A percentile compares a stretch with the other conserved stretches of the same genome.
Evolutionary conservation across 2,329 filamentous ascomycete species (phyloP).

Genomic region (Penicillium crustosum): DNA sequence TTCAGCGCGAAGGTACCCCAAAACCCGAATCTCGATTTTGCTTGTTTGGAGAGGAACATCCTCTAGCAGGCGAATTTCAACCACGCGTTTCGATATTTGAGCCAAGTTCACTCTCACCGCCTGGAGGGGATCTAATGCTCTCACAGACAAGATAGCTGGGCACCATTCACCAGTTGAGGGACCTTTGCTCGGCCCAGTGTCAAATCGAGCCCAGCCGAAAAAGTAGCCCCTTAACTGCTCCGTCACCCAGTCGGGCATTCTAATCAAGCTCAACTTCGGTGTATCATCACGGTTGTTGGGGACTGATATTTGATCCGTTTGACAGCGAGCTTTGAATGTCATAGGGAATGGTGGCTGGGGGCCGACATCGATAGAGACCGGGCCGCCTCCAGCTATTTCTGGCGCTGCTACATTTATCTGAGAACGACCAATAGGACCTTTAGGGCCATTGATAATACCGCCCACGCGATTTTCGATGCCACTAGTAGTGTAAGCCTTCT

Average conservation of each 20-base stretch:
- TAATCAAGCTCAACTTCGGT: constrained; percentile 56
- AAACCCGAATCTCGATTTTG: constrained; percentile 57
- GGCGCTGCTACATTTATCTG: constrained; percentile 29
- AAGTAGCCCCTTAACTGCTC: constrained; percentile 61
- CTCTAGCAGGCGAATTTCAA: constrained; percentile 37
- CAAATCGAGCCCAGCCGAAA: constrained; percentile 60
- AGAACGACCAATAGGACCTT: constrained; percentile 32
- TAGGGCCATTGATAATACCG: constrained; percentile 40
- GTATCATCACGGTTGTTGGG: constrained; percentile 53
- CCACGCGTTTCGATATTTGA: constrained; percentile 52
- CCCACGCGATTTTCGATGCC: constrained; percentile 28
- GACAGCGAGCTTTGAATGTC: constrained; percentile 26
- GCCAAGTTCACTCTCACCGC: constrained; percentile 50
- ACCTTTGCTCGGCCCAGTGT: constrained; percentile 31
- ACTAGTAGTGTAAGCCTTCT: constrained; percentile 35
- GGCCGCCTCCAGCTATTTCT: not conserved
- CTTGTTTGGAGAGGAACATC: constrained; percentile 21
- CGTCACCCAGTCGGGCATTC: constrained; percentile 54
- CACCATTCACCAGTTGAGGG: constrained; percentile 53
- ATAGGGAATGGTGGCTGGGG: constrained; percentile 35
- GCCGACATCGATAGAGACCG: constrained; percentile 28
- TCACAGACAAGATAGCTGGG: constrained; percentile 58
- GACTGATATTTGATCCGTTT: not conserved
- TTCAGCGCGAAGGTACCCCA: constrained; percentile 58
- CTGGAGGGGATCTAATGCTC: constrained; percentile 46